Base-by-base conservation (phyloP, 139 green algal genomes). In the Ettlia oleoabundans region DNA sequence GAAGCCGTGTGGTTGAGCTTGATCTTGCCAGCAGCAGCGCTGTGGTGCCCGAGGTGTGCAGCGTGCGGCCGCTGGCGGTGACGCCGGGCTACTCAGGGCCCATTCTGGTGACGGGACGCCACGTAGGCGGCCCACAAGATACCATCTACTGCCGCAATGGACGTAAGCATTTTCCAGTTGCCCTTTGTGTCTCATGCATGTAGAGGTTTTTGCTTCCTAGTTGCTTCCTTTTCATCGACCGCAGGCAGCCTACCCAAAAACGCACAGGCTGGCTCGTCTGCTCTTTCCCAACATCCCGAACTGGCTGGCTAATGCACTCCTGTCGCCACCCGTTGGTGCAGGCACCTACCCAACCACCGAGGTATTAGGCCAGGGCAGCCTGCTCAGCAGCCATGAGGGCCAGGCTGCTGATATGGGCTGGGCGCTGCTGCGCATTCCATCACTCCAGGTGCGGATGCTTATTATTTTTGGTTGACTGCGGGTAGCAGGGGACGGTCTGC, bases 1-100 rank as follows among this genome's bases (percentile, higher is more conserved):
- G 64, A 28, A 30, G 43, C n/a, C 58, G 42, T 28, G 40, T 84
- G 66, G 4, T 53, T 8, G 55, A 41, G 40, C 42, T 84, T 24
- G 66, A 80, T 32, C 4, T 71, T 5, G 61, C 7, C 18, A 32
- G 6, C 41, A 58, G 40, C 22, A 67, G n/a, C 41, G 43, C 15
- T 10, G 67, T 35, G 32, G 1, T 13, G 41, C 58, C 61, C 0
- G 43, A 37, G 40, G 26, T 76, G 3, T 30, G 35, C 33, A 67
- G 47, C 38, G 66, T 84, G 70, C 64, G 80, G n/a, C 80, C 80
- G 43, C 71, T 84, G 58, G 80, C 80, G 21, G 51, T 76, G 40
- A 84, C 80, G 2, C 67, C 80, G 7, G 22, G 4, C 32, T 84
- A 84, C 61, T 2, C 33, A 0, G 80, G 80, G 2, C 71, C 80